Percentiles rank a stretch among this genome's conserved stretches.
Evolutionary conservation across 345 rosid genomes (phyloP).

Genomic region (Cardiospermum halicacabum): DNA sequence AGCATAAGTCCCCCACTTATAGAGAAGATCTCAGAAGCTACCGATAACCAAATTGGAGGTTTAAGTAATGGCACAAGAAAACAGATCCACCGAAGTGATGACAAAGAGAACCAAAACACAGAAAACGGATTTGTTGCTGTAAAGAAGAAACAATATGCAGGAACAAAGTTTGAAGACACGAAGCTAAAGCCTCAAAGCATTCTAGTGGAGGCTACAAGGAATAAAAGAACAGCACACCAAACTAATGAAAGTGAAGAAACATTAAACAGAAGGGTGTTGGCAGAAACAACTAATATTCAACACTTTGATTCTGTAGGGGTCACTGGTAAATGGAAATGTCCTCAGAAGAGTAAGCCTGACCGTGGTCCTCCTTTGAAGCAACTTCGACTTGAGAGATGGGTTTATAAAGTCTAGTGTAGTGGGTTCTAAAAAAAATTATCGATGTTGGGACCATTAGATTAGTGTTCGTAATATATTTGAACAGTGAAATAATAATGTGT

Average conservation of each 20-base stretch:
- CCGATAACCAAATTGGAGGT: slow-evolving; percentile 12
- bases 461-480: too few species aligned
- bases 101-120: slow-evolving; percentile 28
- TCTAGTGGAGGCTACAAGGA: slow-evolving; percentile 26
- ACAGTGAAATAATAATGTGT: too few species aligned
- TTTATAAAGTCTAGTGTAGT: slow-evolving; percentile 38
- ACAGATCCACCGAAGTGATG: slow-evolving; percentile 9
- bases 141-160: slow-evolving; percentile 31
- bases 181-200: slow-evolving; percentile 10
- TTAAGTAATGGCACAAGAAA: slow-evolving; percentile 9
- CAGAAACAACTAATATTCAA: slow-evolving; percentile 49
- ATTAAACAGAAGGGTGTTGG: slow-evolving; percentile 37
- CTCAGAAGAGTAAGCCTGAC: slow-evolving; percentile 61
- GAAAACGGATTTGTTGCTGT: slow-evolving; percentile 50
- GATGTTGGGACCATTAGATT: too few species aligned
- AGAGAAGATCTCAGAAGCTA: slow-evolving; percentile 8
- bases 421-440: not conserved
- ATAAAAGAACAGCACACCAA: slow-evolving; percentile 11
- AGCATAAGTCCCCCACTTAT: slow-evolving; percentile 8
- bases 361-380: slow-evolving; percentile 77
- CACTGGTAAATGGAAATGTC: slow-evolving; percentile 75
- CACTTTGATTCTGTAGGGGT: slow-evolving; percentile 23
- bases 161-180: slow-evolving; percentile 25
- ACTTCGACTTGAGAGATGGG: slow-evolving; percentile 78
- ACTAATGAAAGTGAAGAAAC: slow-evolving; percentile 8